Percentiles rank a stretch among this genome's conserved stretches.
Conservation (phyloP, 2,329 filamentous ascomycete species). For the Penicillium polonicum region DNA sequence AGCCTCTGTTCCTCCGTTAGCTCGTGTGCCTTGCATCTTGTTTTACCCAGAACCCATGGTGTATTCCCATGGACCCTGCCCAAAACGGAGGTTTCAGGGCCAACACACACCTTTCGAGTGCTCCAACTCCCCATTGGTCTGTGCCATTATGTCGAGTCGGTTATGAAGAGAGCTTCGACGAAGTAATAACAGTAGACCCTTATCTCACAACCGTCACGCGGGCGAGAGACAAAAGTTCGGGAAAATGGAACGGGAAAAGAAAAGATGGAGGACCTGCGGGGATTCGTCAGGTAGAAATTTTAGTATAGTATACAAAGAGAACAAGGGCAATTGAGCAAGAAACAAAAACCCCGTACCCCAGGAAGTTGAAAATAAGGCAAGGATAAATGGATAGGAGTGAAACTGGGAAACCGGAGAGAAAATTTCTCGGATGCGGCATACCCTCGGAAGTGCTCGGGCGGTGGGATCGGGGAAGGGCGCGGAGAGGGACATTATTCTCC, state of each 20-base stretch:
- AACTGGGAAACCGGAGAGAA: conserved; percentile 35
- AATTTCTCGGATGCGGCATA: conserved; percentile 46
- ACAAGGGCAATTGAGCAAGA: conserved; percentile 34
- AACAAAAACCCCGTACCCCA: conserved; percentile 37
- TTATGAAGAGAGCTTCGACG: conserved; percentile 19
- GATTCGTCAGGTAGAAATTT: conserved; percentile 19
- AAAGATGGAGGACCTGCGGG: conserved; percentile 22
- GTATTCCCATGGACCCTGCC: conserved; percentile 12
- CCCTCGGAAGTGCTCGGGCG: conserved; percentile 42
- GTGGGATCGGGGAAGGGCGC: conserved; percentile 28
- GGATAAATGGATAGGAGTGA: conserved; percentile 24
- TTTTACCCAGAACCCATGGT: conserved; percentile 7
- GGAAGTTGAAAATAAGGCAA: conserved; percentile 26
- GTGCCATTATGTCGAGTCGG: conserved; percentile 35
- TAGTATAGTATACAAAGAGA: conserved; percentile 34
- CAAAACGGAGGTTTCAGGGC: conserved; percentile 4
- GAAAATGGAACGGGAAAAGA: conserved; percentile 12
- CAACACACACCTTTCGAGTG: conserved; percentile 39
- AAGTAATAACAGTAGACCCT: conserved; percentile 19
- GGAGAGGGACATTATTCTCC: conserved; percentile 22
- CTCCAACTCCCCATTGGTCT: conserved; percentile 41
- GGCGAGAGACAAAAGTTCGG: conserved; percentile 18
- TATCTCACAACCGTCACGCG: conserved; percentile 22
- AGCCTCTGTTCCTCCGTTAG: conserved; percentile 31
- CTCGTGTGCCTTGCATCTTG: not conserved